Evolutionary conservation across 345 rosid species (phyloP).

Genomic region (Aurinia saxatilis): DNA sequence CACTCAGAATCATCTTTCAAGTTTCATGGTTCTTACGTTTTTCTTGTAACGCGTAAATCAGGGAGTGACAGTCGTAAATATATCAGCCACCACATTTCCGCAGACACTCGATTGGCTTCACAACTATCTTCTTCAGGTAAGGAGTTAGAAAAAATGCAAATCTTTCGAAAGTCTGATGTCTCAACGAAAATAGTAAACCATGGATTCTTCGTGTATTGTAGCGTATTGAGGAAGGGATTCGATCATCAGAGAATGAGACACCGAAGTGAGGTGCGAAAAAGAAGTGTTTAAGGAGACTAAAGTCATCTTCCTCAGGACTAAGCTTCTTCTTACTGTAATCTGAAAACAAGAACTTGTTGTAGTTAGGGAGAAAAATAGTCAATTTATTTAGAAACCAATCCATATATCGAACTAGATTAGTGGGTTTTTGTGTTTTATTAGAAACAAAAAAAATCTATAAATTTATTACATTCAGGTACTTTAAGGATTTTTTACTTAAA

Average conservation of each 20-base stretch:
- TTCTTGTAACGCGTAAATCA: conserved; percentile 12
- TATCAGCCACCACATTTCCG: conserved; percentile 88
- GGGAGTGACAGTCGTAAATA: conserved; percentile 69
- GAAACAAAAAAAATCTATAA: too few species aligned
- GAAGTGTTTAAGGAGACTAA: neutral
- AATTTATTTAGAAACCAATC: too few species aligned
- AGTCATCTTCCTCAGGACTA: neutral
- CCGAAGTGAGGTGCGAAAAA: neutral
- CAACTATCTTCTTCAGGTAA: conserved; percentile 87
- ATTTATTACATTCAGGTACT: too few species aligned
- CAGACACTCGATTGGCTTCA: conserved; percentile 84
- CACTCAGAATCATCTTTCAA: neutral
- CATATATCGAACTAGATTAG: too few species aligned
- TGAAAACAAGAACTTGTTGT: too few species aligned
- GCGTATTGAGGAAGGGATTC: conserved; percentile 87
- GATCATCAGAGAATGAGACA: conserved; percentile 31
- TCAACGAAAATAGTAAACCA: neutral
- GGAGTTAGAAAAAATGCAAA: neutral
- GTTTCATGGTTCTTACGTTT: neutral
- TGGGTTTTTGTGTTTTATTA: too few species aligned
- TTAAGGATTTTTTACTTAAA: too few species aligned
- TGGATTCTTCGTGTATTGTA: neutral
- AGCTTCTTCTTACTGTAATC: conserved; percentile 2
- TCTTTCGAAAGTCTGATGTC: neutral
- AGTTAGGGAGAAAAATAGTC: too few species aligned